Percentiles rank a stretch among this genome's conserved stretches.
Conservation (phyloP, 2,329 filamentous ascomycete genomes). For the Neonectria coccinea region DNA sequence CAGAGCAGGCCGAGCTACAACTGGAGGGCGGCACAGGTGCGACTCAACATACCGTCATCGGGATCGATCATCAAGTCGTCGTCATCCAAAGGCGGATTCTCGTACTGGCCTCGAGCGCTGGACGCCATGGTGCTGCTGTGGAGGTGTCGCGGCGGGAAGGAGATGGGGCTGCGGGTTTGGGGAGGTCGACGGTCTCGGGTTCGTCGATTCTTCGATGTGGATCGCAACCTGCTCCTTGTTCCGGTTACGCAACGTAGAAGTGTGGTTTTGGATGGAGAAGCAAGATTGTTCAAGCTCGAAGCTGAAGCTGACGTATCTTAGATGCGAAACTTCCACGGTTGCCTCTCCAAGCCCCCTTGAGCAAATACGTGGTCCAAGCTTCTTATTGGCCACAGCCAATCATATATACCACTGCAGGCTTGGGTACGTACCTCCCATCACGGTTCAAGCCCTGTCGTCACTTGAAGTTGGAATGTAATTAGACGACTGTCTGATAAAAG, state of each 20-base stretch:
- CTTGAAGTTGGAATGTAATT: no score
- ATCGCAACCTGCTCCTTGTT: not conserved
- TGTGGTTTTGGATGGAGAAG: constrained; percentile 15
- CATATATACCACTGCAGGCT: constrained; percentile 23
- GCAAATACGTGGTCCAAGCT: constrained; percentile 42
- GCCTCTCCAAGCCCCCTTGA: constrained; percentile 45
- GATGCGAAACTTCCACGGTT: constrained; percentile 48
- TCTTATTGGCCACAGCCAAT: constrained; percentile 36
- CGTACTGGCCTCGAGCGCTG: constrained; percentile 67
- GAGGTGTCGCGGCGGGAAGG: constrained; percentile 15
- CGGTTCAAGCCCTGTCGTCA: no score
- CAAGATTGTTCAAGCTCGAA: constrained; percentile 33
- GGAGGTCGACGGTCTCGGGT: not conserved
- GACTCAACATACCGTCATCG: constrained; percentile 72
- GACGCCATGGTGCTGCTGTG: constrained; percentile 60
- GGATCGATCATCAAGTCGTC: constrained; percentile 84
- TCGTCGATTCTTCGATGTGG: not conserved
- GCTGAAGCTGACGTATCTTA: constrained; percentile 44
- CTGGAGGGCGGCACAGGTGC: not conserved
- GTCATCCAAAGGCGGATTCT: constrained; percentile 70
- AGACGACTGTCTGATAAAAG: not conserved
- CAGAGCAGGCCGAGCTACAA: not conserved
- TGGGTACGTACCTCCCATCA: constrained; percentile 7
- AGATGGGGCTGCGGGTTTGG: not conserved
- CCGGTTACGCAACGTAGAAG: not conserved